Conservation (phyloP, 768 basidiomycete species). For the Tephrocybe sp. region DNA sequence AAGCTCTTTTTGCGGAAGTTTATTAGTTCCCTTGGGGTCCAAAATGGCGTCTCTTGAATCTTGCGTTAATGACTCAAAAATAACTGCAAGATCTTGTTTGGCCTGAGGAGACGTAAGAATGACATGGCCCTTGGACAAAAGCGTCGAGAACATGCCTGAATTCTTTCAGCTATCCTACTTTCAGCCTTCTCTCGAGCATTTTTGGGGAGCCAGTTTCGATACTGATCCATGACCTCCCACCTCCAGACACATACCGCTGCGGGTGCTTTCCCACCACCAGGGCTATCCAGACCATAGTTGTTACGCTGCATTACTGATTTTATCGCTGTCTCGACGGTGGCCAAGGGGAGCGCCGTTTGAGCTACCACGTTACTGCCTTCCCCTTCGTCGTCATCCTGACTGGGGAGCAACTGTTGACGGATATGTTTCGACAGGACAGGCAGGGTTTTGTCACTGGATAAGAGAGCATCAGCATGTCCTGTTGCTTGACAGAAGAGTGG, state of each 20-base stretch:
- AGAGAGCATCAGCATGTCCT: background rate
- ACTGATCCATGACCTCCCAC: constrained; percentile 75
- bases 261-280: constrained; percentile 49
- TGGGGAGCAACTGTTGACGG: constrained; percentile 64
- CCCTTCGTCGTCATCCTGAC: constrained; percentile 54
- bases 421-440: constrained; percentile 64
- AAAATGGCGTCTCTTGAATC: constrained; percentile 55
- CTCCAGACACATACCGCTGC: constrained; percentile 75
- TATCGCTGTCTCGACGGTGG: constrained; percentile 65
- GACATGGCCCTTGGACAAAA: background rate
- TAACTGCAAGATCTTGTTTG: constrained; percentile 47
- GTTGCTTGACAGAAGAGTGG: background rate
- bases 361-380: constrained; percentile 32
- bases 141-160: constrained; percentile 45
- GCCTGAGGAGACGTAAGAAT: constrained; percentile 41
- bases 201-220: constrained; percentile 64
- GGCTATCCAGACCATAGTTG: constrained; percentile 76
- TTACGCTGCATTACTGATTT: constrained; percentile 59
- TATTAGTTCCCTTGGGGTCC: constrained; percentile 43
- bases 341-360: constrained; percentile 41
- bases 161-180: constrained; percentile 57
- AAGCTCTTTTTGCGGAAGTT: constrained; percentile 32
- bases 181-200: constrained; percentile 62
- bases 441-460: constrained; percentile 68
- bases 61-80: constrained; percentile 58